Conservation (phyloP, 352 stramenopile genomes). For the Globisporangium perplexum region DNA sequence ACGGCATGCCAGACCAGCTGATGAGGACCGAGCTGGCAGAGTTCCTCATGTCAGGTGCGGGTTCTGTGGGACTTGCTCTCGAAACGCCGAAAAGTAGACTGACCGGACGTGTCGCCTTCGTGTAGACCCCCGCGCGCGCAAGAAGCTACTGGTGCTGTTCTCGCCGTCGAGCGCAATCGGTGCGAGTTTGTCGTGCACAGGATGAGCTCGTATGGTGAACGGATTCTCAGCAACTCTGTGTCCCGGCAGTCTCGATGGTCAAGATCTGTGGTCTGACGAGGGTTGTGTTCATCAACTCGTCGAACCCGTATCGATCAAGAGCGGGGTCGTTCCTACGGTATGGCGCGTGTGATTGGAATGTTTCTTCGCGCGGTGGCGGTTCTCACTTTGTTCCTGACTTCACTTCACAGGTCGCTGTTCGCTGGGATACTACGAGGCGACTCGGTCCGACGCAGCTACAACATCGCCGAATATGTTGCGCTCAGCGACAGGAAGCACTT, state of each 20-base stretch:
- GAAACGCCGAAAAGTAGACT: neutral
- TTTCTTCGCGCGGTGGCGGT: neutral
- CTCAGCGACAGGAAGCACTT: conserved; percentile 32
- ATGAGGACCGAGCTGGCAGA: conserved; percentile 23
- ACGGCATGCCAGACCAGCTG: conserved; percentile 25
- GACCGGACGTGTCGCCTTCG: neutral
- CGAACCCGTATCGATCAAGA: conserved; percentile 22
- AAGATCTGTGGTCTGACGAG: conserved; percentile 34
- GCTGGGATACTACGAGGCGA: conserved; percentile 38
- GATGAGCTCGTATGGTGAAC: too few relatives aligned
- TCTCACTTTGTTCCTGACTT: conserved; percentile 2
- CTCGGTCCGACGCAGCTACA: conserved; percentile 30
- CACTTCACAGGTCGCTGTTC: conserved; percentile 40
- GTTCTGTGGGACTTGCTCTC: neutral
- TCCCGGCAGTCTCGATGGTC: conserved; percentile 38
- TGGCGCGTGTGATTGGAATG: neutral
- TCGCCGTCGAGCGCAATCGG: conserved; percentile 22
- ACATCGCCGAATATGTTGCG: conserved; percentile 32
- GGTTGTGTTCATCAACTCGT: conserved; percentile 55
- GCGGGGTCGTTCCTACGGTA: conserved; percentile 52
- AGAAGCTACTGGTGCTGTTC: conserved; percentile 36
- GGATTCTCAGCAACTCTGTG: neutral
- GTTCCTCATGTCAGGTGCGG: conserved; percentile 24
- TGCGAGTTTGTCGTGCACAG: conserved; percentile 5
- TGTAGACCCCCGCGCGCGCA: conserved; percentile 4